Base-by-base conservation (phyloP, 352 stramenopile genomes). In the Phytopythium montanum region DNA sequence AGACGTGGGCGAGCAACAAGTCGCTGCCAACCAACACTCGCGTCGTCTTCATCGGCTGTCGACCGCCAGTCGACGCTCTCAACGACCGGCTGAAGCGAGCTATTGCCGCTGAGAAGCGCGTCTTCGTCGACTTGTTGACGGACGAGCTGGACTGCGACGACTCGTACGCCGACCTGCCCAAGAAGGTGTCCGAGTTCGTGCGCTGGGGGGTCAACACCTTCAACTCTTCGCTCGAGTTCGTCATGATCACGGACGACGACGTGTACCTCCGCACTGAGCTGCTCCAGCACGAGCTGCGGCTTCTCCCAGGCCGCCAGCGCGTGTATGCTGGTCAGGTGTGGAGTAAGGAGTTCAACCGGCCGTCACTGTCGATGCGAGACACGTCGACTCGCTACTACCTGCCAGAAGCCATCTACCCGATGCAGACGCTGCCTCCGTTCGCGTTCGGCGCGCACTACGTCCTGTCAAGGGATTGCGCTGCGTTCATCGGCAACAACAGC, bases 201-300 rank as follows among this genome's bases (percentile, higher is more conserved):
- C 51, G 34, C 33, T 57, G 51, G 51, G 25, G 18, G 2, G 12
- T 57, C 13, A 12, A 33, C 2, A 56, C 65, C 25, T 70, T 74
- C n/a, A 12, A 58, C 0, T 58, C 61, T 21, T 28, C 62, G 0
- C 50, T 49, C 8, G 46, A 59, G 7, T 88, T 85, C 60, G 60
- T 88, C 0, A 80, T 88, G 73, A 67, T 88, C 28, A 61, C 70
- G 5, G 77, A 88, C 57, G 79, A 88, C 38, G 75, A 88, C 45
- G 62, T 87, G 18, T 86, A 84, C 38, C 52, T 87, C 5, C 66
- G 61, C 25, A 49, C 74, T 9, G 70, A 81, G 31, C 21, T 33
- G 51, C 23, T 57, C 23, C 10, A 65, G 36, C 26, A 81, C 5
- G 34, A 66, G 4, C 36, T 46, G 25, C 16, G 60, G 54, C 21